phyloP scores from a whole-genome alignment of 306 rosid species.

The Abrus precatorius region DNA sequence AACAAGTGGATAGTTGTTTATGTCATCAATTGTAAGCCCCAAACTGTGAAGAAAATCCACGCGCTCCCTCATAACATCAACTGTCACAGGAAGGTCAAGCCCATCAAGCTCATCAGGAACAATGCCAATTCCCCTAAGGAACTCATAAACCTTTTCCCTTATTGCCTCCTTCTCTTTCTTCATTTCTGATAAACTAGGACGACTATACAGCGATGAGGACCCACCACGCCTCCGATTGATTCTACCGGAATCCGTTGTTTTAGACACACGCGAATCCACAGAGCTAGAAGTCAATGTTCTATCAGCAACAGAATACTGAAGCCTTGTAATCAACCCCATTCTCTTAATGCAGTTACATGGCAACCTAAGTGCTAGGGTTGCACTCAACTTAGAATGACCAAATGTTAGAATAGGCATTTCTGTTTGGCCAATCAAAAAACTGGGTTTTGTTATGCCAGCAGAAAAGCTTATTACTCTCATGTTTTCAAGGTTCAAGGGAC shows the following conservation, averaged over 20 bases:
- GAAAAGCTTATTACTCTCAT: conserved; percentile 66
- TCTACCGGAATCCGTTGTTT: conserved; percentile 37
- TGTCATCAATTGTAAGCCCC: conserved; percentile 86
- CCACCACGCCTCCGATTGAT: conserved; percentile 59
- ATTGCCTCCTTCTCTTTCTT: conserved; percentile 67
- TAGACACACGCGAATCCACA: conserved; percentile 49
- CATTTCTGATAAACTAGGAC: conserved; percentile 88
- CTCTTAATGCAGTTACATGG: conserved; percentile 56
- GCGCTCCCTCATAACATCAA: conserved; percentile 92
- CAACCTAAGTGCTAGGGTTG: conserved; percentile 55
- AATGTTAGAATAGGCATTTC: conserved; percentile 67
- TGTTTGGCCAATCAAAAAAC: conserved; percentile 57
- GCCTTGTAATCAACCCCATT: conserved; percentile 59
- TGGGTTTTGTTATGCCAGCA: conserved; percentile 68
- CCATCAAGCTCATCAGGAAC: conserved; percentile 99
- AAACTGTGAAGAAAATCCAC: conserved; percentile 87
- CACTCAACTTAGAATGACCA: conserved; percentile 57
- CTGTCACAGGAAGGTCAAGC: conserved; percentile 94
- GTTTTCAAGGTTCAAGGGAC: conserved; percentile 38
- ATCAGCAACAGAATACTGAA: conserved; percentile 64
- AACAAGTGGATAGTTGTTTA: conserved; percentile 94
- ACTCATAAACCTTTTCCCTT: conserved; percentile 78
- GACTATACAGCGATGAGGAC: conserved; percentile 67
- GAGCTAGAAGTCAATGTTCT: conserved; percentile 57
- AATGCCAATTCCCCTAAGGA: conserved; percentile 78